Percentiles rank a stretch among this genome's conserved stretches.
Evolutionary conservation across 495 filamentous ascomycete genomes (phyloP).

Genomic region (Tuber calosporum): DNA sequence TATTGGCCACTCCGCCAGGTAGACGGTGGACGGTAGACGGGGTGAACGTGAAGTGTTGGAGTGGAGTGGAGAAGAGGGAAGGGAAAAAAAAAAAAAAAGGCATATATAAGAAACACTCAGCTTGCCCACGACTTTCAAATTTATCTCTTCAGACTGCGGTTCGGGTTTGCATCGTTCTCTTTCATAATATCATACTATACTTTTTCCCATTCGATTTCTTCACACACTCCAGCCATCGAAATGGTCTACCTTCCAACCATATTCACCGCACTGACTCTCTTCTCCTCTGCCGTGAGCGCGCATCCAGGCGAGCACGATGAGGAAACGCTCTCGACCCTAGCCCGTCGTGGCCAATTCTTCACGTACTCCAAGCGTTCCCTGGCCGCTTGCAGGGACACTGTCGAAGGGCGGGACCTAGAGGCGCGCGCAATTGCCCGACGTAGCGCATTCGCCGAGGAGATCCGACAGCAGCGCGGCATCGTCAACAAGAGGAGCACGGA

Average conservation of each 20-base stretch:
- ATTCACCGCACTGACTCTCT: constrained; percentile 8
- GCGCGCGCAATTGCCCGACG: constrained; percentile 43
- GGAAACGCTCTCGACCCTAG: constrained; percentile 28
- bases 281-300: constrained; percentile 35
- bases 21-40: neutral
- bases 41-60: neutral
- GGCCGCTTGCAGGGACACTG: constrained; percentile 42
- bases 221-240: neutral
- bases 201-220: neutral
- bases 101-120: neutral
- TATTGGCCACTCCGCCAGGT: neutral
- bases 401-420: constrained; percentile 40
- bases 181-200: neutral
- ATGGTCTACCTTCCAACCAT: constrained; percentile 20
- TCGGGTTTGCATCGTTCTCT: neutral
- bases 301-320: constrained; percentile 43
- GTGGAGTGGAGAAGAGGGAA: neutral
- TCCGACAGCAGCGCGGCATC: constrained; percentile 12
- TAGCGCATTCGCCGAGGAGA: constrained; percentile 42
- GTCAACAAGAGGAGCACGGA: constrained; percentile 44
- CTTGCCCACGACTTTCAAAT: neutral
- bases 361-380: constrained; percentile 43
- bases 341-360: constrained; percentile 40
- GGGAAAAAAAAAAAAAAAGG: neutral
- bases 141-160: neutral